Conservation (phyloP, 2,329 filamentous ascomycete genomes). For the Aspergillus sp. region DNA sequence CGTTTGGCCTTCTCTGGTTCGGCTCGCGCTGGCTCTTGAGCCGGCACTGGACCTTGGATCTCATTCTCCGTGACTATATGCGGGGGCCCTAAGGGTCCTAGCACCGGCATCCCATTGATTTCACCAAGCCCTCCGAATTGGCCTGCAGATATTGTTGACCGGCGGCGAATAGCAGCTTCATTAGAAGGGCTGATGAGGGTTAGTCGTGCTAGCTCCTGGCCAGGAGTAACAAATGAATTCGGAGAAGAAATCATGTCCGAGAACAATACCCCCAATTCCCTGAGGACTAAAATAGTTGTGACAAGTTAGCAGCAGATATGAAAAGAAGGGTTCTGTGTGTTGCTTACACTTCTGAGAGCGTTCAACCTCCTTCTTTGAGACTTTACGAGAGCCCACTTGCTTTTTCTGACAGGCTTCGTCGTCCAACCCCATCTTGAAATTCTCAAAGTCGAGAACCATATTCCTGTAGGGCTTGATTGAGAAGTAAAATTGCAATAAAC, state of each 20-base stretch:
- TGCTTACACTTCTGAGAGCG: constrained; percentile 72
- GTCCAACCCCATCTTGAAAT: constrained; percentile 66
- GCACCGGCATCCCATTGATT: constrained; percentile 46
- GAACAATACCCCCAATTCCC: constrained; percentile 71
- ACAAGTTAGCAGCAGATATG: constrained; percentile 4
- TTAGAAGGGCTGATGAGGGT: constrained; percentile 66
- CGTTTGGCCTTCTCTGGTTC: constrained; percentile 24
- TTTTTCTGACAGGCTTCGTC: constrained; percentile 65
- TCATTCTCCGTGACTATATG: constrained; percentile 19
- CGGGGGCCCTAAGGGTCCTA: constrained; percentile 47
- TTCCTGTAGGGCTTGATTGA: constrained; percentile 79
- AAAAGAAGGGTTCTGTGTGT: neutral
- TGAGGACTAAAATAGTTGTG: constrained; percentile 58
- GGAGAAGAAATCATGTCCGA: constrained; percentile 65
- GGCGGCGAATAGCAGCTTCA: constrained; percentile 52
- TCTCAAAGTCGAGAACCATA: constrained; percentile 74
- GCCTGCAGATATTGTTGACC: constrained; percentile 43
- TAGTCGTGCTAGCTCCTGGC: constrained; percentile 74
- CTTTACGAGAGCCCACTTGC: constrained; percentile 71
- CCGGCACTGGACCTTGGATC: constrained; percentile 19
- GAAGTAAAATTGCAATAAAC: constrained; percentile 91
- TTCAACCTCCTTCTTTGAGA: constrained; percentile 59
- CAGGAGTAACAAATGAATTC: constrained; percentile 65
- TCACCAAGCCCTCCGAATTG: constrained; percentile 39
- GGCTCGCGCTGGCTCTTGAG: constrained; percentile 11